phyloP scores from a whole-genome alignment of 1,139 yeast genomes.

The Suhomyces maxii region DNA sequence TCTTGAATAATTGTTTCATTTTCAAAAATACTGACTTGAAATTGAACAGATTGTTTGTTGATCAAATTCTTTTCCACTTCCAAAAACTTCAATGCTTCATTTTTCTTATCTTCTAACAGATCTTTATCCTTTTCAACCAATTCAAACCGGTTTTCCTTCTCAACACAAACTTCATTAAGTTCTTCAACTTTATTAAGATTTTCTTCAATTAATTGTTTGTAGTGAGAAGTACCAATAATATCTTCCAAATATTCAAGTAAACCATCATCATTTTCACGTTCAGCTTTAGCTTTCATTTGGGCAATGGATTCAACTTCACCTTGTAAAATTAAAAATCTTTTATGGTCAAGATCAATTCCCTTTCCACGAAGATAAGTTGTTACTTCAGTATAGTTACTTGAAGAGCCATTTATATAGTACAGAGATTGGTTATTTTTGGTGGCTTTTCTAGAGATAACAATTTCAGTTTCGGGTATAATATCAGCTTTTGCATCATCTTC shows the following conservation, averaged over 20 bases:
- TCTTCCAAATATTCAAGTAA: conserved; percentile 91
- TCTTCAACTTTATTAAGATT: conserved; percentile 60
- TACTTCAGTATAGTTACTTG: conserved; percentile 77
- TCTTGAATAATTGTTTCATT: conserved; percentile 41
- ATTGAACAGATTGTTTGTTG: conserved; percentile 53
- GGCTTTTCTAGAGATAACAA: conserved; percentile 81
- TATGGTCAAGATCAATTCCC: conserved; percentile 94
- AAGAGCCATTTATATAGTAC: conserved; percentile 69
- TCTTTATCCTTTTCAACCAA: conserved; percentile 77
- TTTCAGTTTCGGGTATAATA: conserved; percentile 53
- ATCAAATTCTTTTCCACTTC: conserved; percentile 63
- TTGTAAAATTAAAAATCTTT: conserved; percentile 88
- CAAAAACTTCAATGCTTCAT: conserved; percentile 67
- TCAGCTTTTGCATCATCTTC: conserved; percentile 36
- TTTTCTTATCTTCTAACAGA: conserved; percentile 67
- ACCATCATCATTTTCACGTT: conserved; percentile 90
- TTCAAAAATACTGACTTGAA: conserved; percentile 52
- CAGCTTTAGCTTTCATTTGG: conserved; percentile 98
- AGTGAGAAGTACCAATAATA: conserved; percentile 89
- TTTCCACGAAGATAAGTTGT: conserved; percentile 71
- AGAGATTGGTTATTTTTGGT: conserved; percentile 73
- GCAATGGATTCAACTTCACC: conserved; percentile 99
- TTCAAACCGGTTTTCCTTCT: conserved; percentile 77
- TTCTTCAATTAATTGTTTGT: conserved; percentile 74
- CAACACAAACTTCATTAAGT: conserved; percentile 75